Evolutionary conservation across 2,329 filamentous ascomycete species (phyloP), one percentile per base, ranked within the genome.

Genomic region (Aspergillus neotritici): DNA sequence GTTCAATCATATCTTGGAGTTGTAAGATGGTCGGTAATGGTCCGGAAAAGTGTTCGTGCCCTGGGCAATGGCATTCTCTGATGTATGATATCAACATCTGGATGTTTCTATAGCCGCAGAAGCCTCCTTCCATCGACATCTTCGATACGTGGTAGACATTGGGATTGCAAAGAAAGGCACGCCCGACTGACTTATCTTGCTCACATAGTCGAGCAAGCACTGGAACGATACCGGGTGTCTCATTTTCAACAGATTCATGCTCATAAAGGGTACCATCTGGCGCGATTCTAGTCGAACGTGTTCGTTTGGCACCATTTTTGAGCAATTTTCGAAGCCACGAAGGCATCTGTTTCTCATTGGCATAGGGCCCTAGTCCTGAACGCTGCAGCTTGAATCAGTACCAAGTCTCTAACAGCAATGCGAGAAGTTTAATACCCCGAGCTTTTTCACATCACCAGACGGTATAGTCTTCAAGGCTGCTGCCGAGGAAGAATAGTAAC

Each of bases 91-190:
- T 71, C 53, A 96, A 67, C 82, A 94, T 94, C 63, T 97, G 93
- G 28, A 95, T 94, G 59, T 94, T 97, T 32, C 91, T 79, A 62
- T 96, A 97, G 3, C 91, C 91, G 61, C 91, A 97, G 62, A 97
- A 97, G 5, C 88, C 86, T 15, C 89, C 89, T 69, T 95, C 90
- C 47, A 73, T 76, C n/a, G 76, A 78, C 40, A 94, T 74, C 58
- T 94, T 94, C 40, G 86, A 87, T 17, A 97, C 76, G 58, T 96
- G 90, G 37, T 82, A 75, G 0, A 88, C 84, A 37, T 75, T 73
- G 1, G 84, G 77, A 56, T 89, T 82, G 63, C 90, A 96, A 29
- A 95, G 72, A 56, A 89, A 95, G 5, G 87, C 86, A 50, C 79
- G 79, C 41, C 78, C 72, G 1, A 87, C 85, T 4, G 71, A 69